Conservation (phyloP, 1,284 basidiomycete species). For the Ganoderma lingzhi region DNA sequence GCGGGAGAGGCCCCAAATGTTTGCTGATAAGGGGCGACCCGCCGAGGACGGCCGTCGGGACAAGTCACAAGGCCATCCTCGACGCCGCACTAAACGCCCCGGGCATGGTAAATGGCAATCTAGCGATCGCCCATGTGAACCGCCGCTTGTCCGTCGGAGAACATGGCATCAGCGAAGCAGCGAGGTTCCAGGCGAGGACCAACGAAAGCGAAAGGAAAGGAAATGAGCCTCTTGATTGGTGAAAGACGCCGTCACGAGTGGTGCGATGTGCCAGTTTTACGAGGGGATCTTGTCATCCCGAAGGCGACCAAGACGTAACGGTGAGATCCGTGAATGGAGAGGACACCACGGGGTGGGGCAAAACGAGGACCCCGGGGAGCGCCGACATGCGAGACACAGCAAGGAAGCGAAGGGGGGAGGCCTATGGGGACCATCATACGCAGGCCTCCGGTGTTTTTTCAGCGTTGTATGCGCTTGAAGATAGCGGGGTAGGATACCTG, state of each 20-base stretch:
- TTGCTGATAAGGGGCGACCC: neutral
- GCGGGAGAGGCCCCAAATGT: neutral
- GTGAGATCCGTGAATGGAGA: neutral
- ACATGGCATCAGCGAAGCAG: neutral
- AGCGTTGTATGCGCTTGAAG: neutral
- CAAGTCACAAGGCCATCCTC: neutral
- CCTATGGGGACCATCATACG: neutral
- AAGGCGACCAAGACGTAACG: conserved; percentile 8
- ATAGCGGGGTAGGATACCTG: neutral
- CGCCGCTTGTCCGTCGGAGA: neutral
- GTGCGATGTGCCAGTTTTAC: conserved; percentile 5
- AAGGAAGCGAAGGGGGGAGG: neutral
- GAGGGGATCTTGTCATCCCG: conserved; percentile 6
- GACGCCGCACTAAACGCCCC: neutral
- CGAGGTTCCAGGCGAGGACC: neutral
- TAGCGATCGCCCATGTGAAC: neutral
- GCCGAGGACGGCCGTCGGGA: neutral
- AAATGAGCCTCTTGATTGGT: neutral
- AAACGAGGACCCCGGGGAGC: conserved; percentile 13
- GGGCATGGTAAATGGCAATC: neutral
- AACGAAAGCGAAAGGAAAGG: neutral
- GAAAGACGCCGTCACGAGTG: neutral
- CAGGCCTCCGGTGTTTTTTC: neutral
- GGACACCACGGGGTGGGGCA: conserved; percentile 7
- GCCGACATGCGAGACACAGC: neutral